phyloP scores from a whole-genome alignment of 345 rosid species.

The Gossypium mustelinum region DNA sequence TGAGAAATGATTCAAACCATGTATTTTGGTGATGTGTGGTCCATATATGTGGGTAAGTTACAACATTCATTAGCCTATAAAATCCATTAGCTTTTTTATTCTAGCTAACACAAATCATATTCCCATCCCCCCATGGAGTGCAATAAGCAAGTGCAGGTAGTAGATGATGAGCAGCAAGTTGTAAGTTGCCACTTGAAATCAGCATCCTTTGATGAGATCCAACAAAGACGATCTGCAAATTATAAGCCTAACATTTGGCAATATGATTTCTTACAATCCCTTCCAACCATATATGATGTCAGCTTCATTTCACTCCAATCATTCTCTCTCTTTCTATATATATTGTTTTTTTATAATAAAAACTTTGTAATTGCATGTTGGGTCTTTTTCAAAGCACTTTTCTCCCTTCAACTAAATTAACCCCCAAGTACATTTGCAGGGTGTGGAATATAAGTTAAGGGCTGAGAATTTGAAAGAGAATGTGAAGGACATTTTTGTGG shows the following conservation, averaged over 20 bases:
- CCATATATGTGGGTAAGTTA: too few relatives aligned
- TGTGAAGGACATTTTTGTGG: conserved; percentile 24
- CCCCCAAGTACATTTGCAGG: conserved; percentile 19
- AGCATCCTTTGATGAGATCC: background rate
- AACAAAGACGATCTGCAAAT: conserved; percentile 36
- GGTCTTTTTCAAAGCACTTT: too few relatives aligned
- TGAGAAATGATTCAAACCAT: too few relatives aligned
- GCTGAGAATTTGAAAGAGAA: conserved; percentile 21
- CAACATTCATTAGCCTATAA: too few relatives aligned
- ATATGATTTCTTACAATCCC: conserved; percentile 38
- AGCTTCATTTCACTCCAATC: background rate
- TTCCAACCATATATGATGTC: conserved; percentile 31
- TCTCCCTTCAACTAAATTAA: background rate
- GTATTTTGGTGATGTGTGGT: too few relatives aligned
- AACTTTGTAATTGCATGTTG: too few relatives aligned
- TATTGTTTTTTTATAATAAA: too few relatives aligned
- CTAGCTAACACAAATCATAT: too few relatives aligned
- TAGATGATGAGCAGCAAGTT: background rate
- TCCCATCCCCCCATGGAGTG: background rate
- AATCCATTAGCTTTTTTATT: too few relatives aligned
- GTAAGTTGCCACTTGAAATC: background rate
- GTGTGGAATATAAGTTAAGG: conserved; percentile 17
- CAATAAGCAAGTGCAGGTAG: background rate
- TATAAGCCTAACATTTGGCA: conserved; percentile 53
- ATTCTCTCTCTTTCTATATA: too few relatives aligned